Conservation (phyloP, 345 rosid genomes). For the Sisymbrium altissimum region DNA sequence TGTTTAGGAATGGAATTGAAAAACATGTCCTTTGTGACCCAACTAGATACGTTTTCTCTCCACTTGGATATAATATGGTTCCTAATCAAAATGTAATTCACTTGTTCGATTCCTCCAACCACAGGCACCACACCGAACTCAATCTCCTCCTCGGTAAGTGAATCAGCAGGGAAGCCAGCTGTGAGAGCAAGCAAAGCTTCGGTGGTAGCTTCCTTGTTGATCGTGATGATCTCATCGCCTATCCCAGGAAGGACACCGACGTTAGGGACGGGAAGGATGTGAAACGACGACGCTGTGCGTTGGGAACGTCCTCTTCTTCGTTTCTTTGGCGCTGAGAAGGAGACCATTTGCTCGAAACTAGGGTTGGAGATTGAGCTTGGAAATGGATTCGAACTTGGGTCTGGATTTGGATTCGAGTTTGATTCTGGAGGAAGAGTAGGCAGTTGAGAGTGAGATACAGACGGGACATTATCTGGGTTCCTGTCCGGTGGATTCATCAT, state of each 20-base stretch:
- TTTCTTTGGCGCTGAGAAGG: constrained; percentile 74
- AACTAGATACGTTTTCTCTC: constrained; percentile 69
- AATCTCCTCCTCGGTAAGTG: constrained; percentile 83
- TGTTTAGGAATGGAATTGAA: constrained; percentile 63
- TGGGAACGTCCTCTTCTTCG: constrained; percentile 88
- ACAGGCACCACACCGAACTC: constrained; percentile 76
- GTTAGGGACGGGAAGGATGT: constrained; percentile 30
- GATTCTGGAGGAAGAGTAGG: constrained; percentile 39
- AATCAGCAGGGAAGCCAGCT: constrained; percentile 94
- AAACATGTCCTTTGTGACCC: constrained; percentile 80
- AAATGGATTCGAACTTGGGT: constrained; percentile 19
- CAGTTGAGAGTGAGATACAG: constrained; percentile 40
- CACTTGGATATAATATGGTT: constrained; percentile 85
- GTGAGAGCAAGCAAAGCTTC: constrained; percentile 89
- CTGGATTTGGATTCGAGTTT: constrained; percentile 36
- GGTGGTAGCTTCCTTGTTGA: constrained; percentile 81
- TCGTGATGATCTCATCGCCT: constrained; percentile 84
- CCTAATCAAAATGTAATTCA: constrained; percentile 83
- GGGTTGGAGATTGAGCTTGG: constrained; percentile 30
- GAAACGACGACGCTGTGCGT: constrained; percentile 48
- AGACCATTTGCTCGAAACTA: constrained; percentile 42
- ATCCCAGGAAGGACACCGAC: constrained; percentile 35
- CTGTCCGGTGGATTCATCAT: constrained; percentile 48
- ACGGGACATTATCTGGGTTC: constrained; percentile 37
- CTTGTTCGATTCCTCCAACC: constrained; percentile 93